phyloP scores from a whole-genome alignment of 192 early-diverging fungal genomes.

The Backusella luteola region DNA sequence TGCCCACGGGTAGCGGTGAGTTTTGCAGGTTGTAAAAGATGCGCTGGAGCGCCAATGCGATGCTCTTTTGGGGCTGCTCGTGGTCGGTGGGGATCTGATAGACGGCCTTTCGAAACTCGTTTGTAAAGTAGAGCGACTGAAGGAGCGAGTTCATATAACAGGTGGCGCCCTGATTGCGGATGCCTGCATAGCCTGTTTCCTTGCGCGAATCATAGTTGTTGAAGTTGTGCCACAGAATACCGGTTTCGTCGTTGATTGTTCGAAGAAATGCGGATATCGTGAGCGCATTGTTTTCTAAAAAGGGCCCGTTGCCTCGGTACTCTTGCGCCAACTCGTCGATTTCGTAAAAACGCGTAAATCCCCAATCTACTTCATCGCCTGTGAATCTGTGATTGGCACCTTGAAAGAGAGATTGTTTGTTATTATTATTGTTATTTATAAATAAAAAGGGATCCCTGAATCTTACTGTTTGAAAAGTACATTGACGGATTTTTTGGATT shows the following conservation, averaged over 20 bases:
- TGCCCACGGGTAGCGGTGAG: conserved; percentile 72
- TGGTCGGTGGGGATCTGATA: conserved; percentile 91
- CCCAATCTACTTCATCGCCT: conserved; percentile 89
- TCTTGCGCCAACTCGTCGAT: conserved; percentile 44
- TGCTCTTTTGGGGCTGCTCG: conserved; percentile 83
- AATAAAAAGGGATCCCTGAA: not conserved
- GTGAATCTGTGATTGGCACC: conserved; percentile 82
- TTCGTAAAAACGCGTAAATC: conserved; percentile 82
- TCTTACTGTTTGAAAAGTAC: conserved; percentile 48
- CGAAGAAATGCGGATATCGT: conserved; percentile 71
- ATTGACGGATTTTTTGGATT: conserved; percentile 69
- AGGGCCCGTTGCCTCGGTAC: conserved; percentile 45
- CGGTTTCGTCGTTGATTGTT: conserved; percentile 82
- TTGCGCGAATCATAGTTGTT: conserved; percentile 86
- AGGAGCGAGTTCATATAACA: conserved; percentile 99
- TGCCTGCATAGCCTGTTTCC: conserved; percentile 88
- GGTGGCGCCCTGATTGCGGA: conserved; percentile 97
- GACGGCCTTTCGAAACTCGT: conserved; percentile 88
- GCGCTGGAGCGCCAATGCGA: conserved; percentile 90
- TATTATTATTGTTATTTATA: not conserved
- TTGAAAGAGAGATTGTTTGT: conserved; percentile 12
- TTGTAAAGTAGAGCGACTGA: conserved; percentile 94
- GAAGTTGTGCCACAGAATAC: conserved; percentile 84
- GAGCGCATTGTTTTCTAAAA: conserved; percentile 67
- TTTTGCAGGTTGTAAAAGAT: conserved; percentile 91